Conservation (phyloP, 441 rosid species). For the Hura crepitans region DNA sequence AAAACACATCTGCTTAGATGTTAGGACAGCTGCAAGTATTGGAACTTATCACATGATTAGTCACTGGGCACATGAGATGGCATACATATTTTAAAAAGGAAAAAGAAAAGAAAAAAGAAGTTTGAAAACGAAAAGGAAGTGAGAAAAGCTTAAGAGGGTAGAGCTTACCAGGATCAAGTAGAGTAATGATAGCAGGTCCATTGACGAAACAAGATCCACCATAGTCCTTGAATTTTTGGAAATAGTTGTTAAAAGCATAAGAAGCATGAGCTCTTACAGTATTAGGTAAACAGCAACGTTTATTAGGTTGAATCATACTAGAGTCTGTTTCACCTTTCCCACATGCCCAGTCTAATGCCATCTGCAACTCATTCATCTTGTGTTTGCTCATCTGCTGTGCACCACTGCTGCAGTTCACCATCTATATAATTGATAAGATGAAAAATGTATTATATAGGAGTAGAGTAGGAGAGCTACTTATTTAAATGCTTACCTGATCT, state of each 20-base stretch:
- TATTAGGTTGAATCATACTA: conserved; percentile 44
- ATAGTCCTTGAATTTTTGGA: conserved; percentile 49
- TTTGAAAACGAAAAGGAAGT: no score
- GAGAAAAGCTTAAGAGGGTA: not conserved
- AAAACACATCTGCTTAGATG: not conserved
- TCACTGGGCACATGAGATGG: conserved; percentile 12
- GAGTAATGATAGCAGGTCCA: conserved; percentile 64
- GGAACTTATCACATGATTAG: no score
- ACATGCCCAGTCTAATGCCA: conserved; percentile 61
- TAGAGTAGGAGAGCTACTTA: not conserved
- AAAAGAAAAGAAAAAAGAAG: not conserved
- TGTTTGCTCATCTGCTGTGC: conserved; percentile 66
- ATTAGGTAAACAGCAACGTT: conserved; percentile 59
- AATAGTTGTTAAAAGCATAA: conserved; percentile 64
- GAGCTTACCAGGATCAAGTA: conserved; percentile 64
- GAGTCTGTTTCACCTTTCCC: conserved; percentile 54
- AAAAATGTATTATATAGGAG: no score
- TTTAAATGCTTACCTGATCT: conserved; percentile 31
- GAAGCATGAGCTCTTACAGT: conserved; percentile 57
- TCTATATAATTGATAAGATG: conserved; percentile 1
- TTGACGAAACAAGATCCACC: conserved; percentile 69
- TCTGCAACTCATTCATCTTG: conserved; percentile 60
- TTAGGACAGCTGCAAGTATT: not conserved
- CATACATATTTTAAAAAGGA: not conserved
- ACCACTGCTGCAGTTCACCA: conserved; percentile 66